Evolutionary conservation across 345 rosid genomes (phyloP).

Genomic region (Moringa oleifera): DNA sequence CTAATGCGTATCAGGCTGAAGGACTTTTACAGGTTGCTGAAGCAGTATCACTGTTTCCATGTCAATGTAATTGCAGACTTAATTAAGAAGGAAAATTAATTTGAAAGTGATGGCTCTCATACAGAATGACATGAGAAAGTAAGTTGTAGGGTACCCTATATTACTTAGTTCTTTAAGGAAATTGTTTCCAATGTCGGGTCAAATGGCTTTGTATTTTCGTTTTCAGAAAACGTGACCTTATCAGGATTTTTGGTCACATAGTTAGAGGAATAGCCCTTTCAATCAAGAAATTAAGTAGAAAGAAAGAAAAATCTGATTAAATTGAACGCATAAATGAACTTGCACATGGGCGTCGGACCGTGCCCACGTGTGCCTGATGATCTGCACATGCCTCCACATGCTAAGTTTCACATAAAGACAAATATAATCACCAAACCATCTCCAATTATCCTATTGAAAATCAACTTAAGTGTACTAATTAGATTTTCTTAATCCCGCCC

Average conservation of each 20-base stretch:
- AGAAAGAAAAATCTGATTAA: too few relatives aligned
- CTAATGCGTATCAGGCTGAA: too few relatives aligned
- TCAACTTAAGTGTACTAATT: too few relatives aligned
- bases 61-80: background rate
- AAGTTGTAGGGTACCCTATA: slow-evolving; percentile 14
- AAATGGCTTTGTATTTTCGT: slow-evolving; percentile 11
- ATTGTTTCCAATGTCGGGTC: slow-evolving; percentile 7
- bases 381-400: slow-evolving; percentile 6
- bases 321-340: too few relatives aligned
- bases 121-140: slow-evolving; percentile 12
- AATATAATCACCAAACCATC: background rate
- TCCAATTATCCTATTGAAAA: background rate
- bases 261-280: slow-evolving; percentile 19
- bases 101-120: background rate
- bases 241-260: slow-evolving; percentile 9
- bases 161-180: slow-evolving; percentile 3
- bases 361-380: background rate
- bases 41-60: background rate
- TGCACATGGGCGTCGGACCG: background rate
- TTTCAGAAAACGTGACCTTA: slow-evolving; percentile 7
- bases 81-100: slow-evolving; percentile 5
- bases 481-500: too few relatives aligned
- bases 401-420: background rate
- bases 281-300: too few relatives aligned
- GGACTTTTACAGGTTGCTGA: background rate